These are phyloP conservation scores for Candida boidinii DNA, from an alignment of 805 yeast species.

Conservation along the genomic window DNA sequence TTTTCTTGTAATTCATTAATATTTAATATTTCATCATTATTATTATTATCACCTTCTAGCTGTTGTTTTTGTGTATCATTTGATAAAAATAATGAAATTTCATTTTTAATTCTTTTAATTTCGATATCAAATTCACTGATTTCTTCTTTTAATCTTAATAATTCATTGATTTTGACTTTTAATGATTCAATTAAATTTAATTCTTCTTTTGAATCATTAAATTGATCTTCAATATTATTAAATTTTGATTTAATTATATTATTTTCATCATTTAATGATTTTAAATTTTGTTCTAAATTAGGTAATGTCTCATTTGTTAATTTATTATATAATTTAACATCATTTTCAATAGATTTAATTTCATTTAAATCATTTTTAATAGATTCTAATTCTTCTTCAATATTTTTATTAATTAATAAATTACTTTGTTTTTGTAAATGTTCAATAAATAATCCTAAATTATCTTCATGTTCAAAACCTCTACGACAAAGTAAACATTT, in stretches of 20 bases:
- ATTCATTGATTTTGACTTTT: neutral
- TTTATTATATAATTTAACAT: constrained; percentile 18
- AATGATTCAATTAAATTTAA: too few relatives aligned
- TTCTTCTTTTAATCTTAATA: constrained; percentile 6
- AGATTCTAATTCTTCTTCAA: constrained; percentile 13
- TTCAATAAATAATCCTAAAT: constrained; percentile 13
- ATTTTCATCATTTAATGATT: too few relatives aligned
- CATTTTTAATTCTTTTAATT: constrained; percentile 3
- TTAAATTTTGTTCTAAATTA: too few relatives aligned
- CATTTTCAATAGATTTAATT: constrained; percentile 19
- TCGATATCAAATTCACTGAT: constrained; percentile 5
- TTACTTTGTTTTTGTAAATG: constrained; percentile 15
- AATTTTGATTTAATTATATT: too few relatives aligned
- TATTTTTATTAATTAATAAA: constrained; percentile 11
- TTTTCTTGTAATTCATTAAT: constrained; percentile 37
- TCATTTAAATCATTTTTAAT: constrained; percentile 20
- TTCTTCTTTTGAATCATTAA: too few relatives aligned
- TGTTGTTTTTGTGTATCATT: constrained; percentile 11
- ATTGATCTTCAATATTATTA: too few relatives aligned
- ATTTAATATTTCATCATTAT: constrained; percentile 25
- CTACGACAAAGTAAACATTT: constrained; percentile 71
- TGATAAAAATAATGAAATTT: constrained; percentile 11
- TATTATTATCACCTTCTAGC: constrained; percentile 6
- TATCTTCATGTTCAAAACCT: constrained; percentile 38
- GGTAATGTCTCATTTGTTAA: neutral